Percentiles rank a stretch among this genome's conserved stretches.
These are phyloP conservation scores for Pugionium dolabratum DNA, from an alignment of 345 rosid genomes.

Conservation along the genomic window DNA sequence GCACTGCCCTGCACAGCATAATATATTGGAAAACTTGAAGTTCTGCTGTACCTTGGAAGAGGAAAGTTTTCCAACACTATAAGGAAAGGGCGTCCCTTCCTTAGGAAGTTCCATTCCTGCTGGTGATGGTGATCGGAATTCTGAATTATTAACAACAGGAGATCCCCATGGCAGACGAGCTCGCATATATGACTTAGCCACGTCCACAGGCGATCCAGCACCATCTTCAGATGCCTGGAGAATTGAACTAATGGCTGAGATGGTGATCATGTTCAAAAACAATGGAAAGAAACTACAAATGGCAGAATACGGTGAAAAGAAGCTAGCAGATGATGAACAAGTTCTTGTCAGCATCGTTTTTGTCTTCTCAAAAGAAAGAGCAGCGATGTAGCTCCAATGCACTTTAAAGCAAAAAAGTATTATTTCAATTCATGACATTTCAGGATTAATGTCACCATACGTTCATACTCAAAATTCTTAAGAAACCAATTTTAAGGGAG, in stretches of 20 bases:
- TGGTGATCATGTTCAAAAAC: neutral
- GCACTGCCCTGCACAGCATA: neutral
- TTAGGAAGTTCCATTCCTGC: neutral
- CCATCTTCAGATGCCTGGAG: slow-evolving; percentile 48
- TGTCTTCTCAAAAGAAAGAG: neutral
- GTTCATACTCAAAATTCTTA: slow-evolving; percentile 2
- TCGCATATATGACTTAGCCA: slow-evolving; percentile 84
- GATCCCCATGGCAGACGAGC: slow-evolving; percentile 77
- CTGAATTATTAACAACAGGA: slow-evolving; percentile 46
- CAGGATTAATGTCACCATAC: neutral
- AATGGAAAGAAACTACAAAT: neutral
- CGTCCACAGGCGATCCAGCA: slow-evolving; percentile 68
- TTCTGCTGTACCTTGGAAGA: slow-evolving; percentile 47
- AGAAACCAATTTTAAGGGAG: slow-evolving; percentile 8
- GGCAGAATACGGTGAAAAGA: neutral
- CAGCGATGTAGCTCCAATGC: neutral
- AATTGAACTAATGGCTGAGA: slow-evolving; percentile 8
- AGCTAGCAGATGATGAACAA: neutral
- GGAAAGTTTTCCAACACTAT: slow-evolving; percentile 45
- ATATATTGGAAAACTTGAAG: neutral
- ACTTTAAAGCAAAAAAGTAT: neutral
- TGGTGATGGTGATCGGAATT: slow-evolving; percentile 49
- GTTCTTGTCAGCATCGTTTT: neutral
- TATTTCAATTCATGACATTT: neutral
- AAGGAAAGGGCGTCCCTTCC: slow-evolving; percentile 47